Evolutionary conservation across 192 early-diverging fungal genomes (phyloP), one percentile per base, ranked within the genome.

Genomic region (Umbelopsis sp.): DNA sequence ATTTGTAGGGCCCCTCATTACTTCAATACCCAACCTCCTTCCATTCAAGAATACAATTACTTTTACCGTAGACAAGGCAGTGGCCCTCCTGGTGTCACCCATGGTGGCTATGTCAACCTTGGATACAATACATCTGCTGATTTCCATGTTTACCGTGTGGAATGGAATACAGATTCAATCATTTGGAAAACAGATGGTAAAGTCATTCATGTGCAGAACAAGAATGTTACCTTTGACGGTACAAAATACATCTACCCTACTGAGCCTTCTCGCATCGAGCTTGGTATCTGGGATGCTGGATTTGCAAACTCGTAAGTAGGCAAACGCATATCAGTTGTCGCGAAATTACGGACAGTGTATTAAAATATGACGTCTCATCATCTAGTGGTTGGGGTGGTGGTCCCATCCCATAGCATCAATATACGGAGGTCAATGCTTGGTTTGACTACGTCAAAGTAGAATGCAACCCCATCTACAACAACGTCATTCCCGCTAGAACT

Each of bases 271-370:
- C 75, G 73, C 31, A 31, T 82, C 45, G 76, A 84, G 54, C 24
- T 84, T 49, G 79, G 80, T 8, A 69, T 84, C 25, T 84, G 83
- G 83, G 83, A 84, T 65, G 78, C 72, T 22, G 79, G 79, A 1
- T 65, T 71, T 56, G 26, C 49, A 20, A 77, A 73, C 10, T 71
- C 53, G 44, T 66, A 36, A 34, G 56, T 8, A 32, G 12, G 4
- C 4, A 41, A 41, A 41, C 5, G 12, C 1, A 0, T 41, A 41
- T 41, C 12, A 56, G 5, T 17, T n/a, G n/a, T n/a, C 20, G 17
- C 20, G 14, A 7, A 3, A 17, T 3, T 20, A 59, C 26, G 31
- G 17, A 2, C 20, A 1, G 24, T 56, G 7, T 16, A 12, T 26
- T 56, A 0, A 31, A 36, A 26, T 32, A 12, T 17, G 8, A 34